phyloP scores from a whole-genome alignment of 805 yeast species.

The Nakazawaea holstii region DNA sequence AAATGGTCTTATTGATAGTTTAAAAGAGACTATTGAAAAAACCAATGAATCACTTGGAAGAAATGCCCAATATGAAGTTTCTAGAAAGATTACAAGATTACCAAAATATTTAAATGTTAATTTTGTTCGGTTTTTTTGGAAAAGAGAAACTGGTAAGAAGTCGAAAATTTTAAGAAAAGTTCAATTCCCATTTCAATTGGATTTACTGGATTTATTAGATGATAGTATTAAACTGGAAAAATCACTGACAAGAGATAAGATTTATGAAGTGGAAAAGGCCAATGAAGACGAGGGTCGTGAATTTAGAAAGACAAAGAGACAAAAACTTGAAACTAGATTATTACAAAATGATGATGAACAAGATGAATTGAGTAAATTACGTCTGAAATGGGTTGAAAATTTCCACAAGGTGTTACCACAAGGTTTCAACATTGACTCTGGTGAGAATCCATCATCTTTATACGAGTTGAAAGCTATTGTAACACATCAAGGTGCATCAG shows the following conservation, averaged over 20 bases:
- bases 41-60: constrained; percentile 62
- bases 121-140: constrained; percentile 95
- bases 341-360: constrained; percentile 53
- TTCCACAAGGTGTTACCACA: constrained; percentile 40
- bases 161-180: constrained; percentile 93
- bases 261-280: constrained; percentile 71
- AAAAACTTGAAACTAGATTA: constrained; percentile 19
- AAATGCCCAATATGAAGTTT: constrained; percentile 65
- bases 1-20: constrained; percentile 73
- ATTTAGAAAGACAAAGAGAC: constrained; percentile 52
- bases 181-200: constrained; percentile 90
- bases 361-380: constrained; percentile 40
- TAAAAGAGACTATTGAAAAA: constrained; percentile 76
- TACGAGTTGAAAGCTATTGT: constrained; percentile 80
- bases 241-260: constrained; percentile 67
- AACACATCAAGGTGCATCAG: constrained; percentile 92
- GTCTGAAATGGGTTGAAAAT: constrained; percentile 43
- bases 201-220: constrained; percentile 79
- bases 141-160: constrained; percentile 83
- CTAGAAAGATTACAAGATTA: constrained; percentile 59
- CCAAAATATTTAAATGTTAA: constrained; percentile 89
- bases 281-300: constrained; percentile 68
- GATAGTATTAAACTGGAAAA: constrained; percentile 67
- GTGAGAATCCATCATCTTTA: constrained; percentile 83
- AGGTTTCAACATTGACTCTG: constrained; percentile 42